Evolutionary conservation across 441 rosid species (phyloP), one percentile per base, ranked within the genome.

Genomic region (Bruguiera hainesii): DNA sequence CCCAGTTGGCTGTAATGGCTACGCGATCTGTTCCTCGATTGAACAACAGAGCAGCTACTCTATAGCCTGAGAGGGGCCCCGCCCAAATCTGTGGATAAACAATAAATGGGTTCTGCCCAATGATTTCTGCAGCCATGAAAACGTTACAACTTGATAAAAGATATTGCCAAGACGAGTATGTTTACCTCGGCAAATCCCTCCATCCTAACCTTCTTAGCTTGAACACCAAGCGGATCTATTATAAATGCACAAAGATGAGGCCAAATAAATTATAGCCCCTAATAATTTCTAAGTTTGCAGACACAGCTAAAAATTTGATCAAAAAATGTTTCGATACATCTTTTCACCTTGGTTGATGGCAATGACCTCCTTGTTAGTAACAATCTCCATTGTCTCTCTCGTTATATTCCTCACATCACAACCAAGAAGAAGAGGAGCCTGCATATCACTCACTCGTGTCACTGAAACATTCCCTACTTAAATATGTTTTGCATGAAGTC

Each of bases 181-280:
- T 67, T 68, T 67, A 84, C 87, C 92, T 87, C 88, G 30, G 66
- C 72, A 52, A 76, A 84, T 21, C 88, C 89, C 33, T 72, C 71
- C 67, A 65, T 80, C 75, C 83, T 83, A 31, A 79, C 84, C 72
- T 83, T 85, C 76, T 81, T 83, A 23, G 89, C 92, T 61, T 85
- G 92, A 66, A 80, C 81, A 19, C 89, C 89, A 9, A 78, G 84
- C 23, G 85, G 67, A 82, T 95, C 96, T 91, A 56, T 68, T 42
- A 42, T 11, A 11, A 3, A 42, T 42, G 48, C 48, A 42, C 48
- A 42, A 11, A 42, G 48, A 42, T 42, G 48, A 42, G 18, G 48
- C 18, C 16, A 13, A 13, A 11, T 42, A 42, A 42, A 42, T 11
- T 42, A 42, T 42, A 42, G 48, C 13, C 15, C 1, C 48, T 3